phyloP scores from a whole-genome alignment of 2,329 filamentous ascomycete genomes.

The Cordyceps javanica region DNA sequence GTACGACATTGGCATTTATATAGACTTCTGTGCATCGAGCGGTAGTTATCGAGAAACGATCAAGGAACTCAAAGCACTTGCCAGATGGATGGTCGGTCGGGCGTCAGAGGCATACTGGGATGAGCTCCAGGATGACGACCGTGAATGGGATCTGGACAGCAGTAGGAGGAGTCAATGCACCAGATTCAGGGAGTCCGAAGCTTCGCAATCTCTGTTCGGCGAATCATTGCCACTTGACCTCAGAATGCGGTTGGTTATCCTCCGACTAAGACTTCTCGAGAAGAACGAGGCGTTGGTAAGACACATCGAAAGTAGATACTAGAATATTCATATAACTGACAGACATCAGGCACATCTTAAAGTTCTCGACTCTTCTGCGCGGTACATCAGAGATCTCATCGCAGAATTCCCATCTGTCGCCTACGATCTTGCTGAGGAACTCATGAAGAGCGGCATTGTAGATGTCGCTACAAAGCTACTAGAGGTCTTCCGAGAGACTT shows the following conservation, averaged over 20 bases:
- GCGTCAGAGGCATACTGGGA: constrained; percentile 74
- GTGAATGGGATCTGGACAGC: constrained; percentile 80
- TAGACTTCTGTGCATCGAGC: constrained; percentile 68
- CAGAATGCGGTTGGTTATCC: constrained; percentile 75
- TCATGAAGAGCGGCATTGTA: constrained; percentile 27
- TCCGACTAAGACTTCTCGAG: constrained; percentile 66
- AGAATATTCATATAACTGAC: constrained; percentile 2
- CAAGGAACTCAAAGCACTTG: constrained; percentile 60
- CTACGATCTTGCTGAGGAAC: constrained; percentile 53
- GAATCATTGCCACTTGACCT: constrained; percentile 72
- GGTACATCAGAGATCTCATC: constrained; percentile 39
- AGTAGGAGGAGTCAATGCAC: constrained; percentile 55
- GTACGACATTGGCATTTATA: constrained; percentile 80
- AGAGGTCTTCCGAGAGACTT: constrained; percentile 44
- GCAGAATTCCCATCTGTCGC: constrained; percentile 73
- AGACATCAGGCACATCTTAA: constrained; percentile 54
- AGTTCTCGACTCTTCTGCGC: constrained; percentile 61
- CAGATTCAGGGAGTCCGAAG: constrained; percentile 53
- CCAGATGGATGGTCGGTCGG: constrained; percentile 78
- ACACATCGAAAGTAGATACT: constrained; percentile 10
- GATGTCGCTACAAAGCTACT: constrained; percentile 48
- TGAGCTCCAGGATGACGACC: constrained; percentile 61
- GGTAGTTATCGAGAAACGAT: constrained; percentile 62
- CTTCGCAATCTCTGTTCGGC: constrained; percentile 56
- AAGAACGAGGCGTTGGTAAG: constrained; percentile 68